phyloP scores from a whole-genome alignment of 225 moss, liverwort and hornwort genomes.

The Anthoceros angustus region DNA sequence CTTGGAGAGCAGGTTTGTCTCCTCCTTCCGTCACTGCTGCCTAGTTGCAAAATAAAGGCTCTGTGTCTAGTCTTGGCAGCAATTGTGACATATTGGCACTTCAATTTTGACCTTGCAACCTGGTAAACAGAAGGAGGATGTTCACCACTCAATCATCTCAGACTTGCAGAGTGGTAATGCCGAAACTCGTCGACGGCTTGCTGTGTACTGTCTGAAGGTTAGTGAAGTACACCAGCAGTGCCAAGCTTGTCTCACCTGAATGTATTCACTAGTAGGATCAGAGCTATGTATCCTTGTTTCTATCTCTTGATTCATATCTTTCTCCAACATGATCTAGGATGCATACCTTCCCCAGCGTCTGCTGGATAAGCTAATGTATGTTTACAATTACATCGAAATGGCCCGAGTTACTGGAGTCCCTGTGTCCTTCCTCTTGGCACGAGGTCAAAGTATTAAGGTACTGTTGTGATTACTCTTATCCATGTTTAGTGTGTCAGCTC shows the following conservation, averaged over 20 bases:
- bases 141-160: slow-evolving; percentile 93
- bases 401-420: slow-evolving; percentile 98
- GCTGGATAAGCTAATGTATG: slow-evolving; percentile 96
- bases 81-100: not conserved
- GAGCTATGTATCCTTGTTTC: too few relatives aligned
- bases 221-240: too few relatives aligned
- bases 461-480: not conserved
- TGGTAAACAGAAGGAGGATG: slow-evolving; percentile 89
- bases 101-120: not conserved
- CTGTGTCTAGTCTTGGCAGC: not conserved
- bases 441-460: slow-evolving; percentile 98
- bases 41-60: too few relatives aligned
- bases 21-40: not conserved
- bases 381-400: slow-evolving; percentile 98
- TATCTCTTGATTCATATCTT: too few relatives aligned
- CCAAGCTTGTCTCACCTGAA: too few relatives aligned
- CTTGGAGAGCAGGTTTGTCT: slow-evolving; percentile 67
- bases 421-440: slow-evolving; percentile 81
- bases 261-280: too few relatives aligned
- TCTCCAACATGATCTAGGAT: slow-evolving; percentile 27
- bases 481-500: not conserved
- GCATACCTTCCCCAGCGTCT: slow-evolving; percentile 96
- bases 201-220: slow-evolving; percentile 94
- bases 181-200: slow-evolving; percentile 83
- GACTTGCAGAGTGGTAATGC: slow-evolving; percentile 87